Base-by-base conservation (phyloP, 208 protist genomes). In the Trichomonas vaginalis region DNA sequence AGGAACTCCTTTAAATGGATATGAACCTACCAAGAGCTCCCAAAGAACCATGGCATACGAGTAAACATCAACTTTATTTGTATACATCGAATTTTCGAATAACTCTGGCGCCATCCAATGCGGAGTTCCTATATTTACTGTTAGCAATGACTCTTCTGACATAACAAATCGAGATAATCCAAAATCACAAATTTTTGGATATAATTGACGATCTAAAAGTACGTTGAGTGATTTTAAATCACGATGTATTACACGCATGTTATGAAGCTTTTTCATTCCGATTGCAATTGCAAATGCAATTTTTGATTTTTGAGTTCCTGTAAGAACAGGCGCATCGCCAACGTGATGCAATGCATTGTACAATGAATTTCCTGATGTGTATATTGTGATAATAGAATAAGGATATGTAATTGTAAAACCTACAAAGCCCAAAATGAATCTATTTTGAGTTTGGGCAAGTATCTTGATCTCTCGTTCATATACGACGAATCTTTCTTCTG, bases 31-130 rank as follows among this genome's bases (percentile, higher is more conserved):
- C 39, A 92, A 47, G 8, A 92, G 17, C 37, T 92, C 86, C 86
- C 86, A 92, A 23, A 92, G 17, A 35, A 92, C 15, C 17, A 92
- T 92, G 35, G n/a, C 86, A 92, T 39, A 92, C 39, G 86, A 27
- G 37, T 92, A 92, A 27, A 92, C 86, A 92, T 92, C 86, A 92
- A 92, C 45, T 92, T 92, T 92, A 32, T 92, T 92, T 9, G 40
- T 39, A 92, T 92, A 92, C 12, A 32, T n/a, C 6, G 40, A 42
- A 35, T 6, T 14, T 32, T 92, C 86, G 37, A 92, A 92, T 17
- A 51, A 32, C 37, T 92, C 86, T 17, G 86, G 86, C 0, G 86
- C 86, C 86, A 92, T 92, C 86, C 86, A 92, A 39, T 51, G 86
- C 35, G 86, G 86, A 27, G 86, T 92, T 39, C 86, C 86, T 35